phyloP scores from a whole-genome alignment of 2,329 filamentous ascomycete genomes.

The Beauveria australis region DNA sequence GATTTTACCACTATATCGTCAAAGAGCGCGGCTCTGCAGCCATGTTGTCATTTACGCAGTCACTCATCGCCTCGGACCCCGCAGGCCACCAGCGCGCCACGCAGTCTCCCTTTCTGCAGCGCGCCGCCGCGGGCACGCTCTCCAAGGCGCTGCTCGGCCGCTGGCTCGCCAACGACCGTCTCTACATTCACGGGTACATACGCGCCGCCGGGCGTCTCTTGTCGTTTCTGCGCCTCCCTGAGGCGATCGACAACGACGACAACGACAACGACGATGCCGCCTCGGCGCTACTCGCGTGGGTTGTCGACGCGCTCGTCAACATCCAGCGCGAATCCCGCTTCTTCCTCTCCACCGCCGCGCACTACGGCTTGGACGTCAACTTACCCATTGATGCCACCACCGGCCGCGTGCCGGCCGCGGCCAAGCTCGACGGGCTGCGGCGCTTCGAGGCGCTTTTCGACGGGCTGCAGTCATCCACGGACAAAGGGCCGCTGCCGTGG shows the following conservation, averaged over 20 bases:
- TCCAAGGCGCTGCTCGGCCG: slow-evolving; percentile 46
- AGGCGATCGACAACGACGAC: slow-evolving; percentile 13
- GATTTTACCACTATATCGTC: neutral
- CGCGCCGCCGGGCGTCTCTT: slow-evolving; percentile 58
- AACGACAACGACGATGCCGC: slow-evolving; percentile 26
- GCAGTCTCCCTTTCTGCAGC: slow-evolving; percentile 56
- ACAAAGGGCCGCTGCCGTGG: slow-evolving; percentile 31
- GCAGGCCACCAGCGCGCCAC: slow-evolving; percentile 49
- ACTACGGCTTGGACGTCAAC: slow-evolving; percentile 49
- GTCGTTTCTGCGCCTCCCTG: slow-evolving; percentile 49
- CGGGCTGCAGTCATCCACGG: slow-evolving; percentile 36
- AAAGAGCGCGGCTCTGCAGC: neutral
- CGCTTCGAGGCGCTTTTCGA: slow-evolving; percentile 42
- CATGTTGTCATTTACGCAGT: slow-evolving; percentile 39
- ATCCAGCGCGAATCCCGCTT: slow-evolving; percentile 60
- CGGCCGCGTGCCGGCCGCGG: slow-evolving; percentile 18
- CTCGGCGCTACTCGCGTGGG: slow-evolving; percentile 51
- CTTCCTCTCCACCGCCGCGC: slow-evolving; percentile 55
- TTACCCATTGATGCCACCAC: slow-evolving; percentile 18
- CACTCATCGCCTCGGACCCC: slow-evolving; percentile 30
- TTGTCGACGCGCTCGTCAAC: slow-evolving; percentile 57
- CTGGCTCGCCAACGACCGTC: slow-evolving; percentile 65
- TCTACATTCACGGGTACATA: slow-evolving; percentile 64
- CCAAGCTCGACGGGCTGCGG: slow-evolving; percentile 31
- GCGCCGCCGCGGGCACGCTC: slow-evolving; percentile 55